Conservation (phyloP, 345 rosid genomes). For the Hirschfeldia incana region DNA sequence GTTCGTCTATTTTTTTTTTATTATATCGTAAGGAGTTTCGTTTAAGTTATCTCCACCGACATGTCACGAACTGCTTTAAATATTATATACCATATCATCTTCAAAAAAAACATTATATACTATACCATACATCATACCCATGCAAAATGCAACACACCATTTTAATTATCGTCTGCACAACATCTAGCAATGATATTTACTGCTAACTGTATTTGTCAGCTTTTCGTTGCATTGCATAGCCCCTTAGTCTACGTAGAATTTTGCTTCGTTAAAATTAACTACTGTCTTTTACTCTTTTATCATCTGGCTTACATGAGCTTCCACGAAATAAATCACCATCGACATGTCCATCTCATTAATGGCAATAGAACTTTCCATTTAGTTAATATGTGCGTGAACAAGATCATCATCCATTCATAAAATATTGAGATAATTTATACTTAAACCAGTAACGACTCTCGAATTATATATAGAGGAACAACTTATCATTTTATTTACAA, state of each 20-base stretch:
- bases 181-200: constrained; percentile 27
- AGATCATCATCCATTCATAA: background rate
- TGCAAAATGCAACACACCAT: constrained; percentile 19
- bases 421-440: too few relatives aligned
- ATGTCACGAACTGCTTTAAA: background rate
- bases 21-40: too few relatives aligned
- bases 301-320: constrained; percentile 29
- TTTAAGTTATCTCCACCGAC: background rate
- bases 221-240: constrained; percentile 24
- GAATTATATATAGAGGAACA: too few relatives aligned
- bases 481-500: too few relatives aligned
- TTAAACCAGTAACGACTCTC: too few relatives aligned
- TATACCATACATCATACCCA: background rate
- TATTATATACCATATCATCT: background rate
- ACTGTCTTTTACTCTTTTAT: background rate
- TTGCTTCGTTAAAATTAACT: constrained; percentile 13
- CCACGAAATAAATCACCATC: background rate
- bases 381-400: background rate
- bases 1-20: too few relatives aligned
- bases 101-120: background rate
- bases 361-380: background rate
- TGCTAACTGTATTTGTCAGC: constrained; percentile 37
- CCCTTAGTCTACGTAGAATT: constrained; percentile 25
- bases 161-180: constrained; percentile 12
- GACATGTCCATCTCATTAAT: background rate